These are phyloP conservation scores for Verticillium isaacii DNA, from an alignment of 2,329 filamentous ascomycete species.

Conservation along the genomic window DNA sequence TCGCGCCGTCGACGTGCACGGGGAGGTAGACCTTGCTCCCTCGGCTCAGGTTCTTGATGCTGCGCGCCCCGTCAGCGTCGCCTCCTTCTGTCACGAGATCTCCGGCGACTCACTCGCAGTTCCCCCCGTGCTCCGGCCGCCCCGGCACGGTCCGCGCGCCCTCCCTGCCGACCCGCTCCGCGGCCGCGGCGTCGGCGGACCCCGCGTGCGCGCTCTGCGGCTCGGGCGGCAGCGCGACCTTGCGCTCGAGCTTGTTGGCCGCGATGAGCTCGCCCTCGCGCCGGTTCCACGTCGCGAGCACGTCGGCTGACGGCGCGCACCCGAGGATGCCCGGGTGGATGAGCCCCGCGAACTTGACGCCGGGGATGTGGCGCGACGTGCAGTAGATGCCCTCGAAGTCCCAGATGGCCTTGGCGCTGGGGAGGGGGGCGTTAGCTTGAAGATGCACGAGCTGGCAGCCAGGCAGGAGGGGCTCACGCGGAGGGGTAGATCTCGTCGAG, in stretches of 20 bases:
- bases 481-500: constrained; percentile 82
- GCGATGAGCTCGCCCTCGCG: constrained; percentile 78
- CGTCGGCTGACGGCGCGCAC: constrained; percentile 74
- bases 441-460: background rate
- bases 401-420: constrained; percentile 52
- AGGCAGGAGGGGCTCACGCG: constrained; percentile 47
- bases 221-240: constrained; percentile 74
- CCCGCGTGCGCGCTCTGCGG: constrained; percentile 71
- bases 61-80: constrained; percentile 14
- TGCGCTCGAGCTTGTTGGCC: constrained; percentile 59
- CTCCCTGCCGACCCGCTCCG: constrained; percentile 65
- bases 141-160: constrained; percentile 84
- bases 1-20: constrained; percentile 80
- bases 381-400: constrained; percentile 62
- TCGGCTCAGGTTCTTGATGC: constrained; percentile 76
- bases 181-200: constrained; percentile 50
- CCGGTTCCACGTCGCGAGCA: constrained; percentile 78
- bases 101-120: constrained; percentile 57
- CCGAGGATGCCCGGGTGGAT: constrained; percentile 92
- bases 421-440: background rate
- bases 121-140: constrained; percentile 81
- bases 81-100: background rate
- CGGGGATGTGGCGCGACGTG: constrained; percentile 79
- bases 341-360: constrained; percentile 80
- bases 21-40: constrained; percentile 83